A percentile compares a stretch with the other conserved stretches of the same genome.
These are phyloP conservation scores for Aspergillus mulundensis DNA, from an alignment of 495 filamentous ascomycete species.

Conservation along the genomic window DNA sequence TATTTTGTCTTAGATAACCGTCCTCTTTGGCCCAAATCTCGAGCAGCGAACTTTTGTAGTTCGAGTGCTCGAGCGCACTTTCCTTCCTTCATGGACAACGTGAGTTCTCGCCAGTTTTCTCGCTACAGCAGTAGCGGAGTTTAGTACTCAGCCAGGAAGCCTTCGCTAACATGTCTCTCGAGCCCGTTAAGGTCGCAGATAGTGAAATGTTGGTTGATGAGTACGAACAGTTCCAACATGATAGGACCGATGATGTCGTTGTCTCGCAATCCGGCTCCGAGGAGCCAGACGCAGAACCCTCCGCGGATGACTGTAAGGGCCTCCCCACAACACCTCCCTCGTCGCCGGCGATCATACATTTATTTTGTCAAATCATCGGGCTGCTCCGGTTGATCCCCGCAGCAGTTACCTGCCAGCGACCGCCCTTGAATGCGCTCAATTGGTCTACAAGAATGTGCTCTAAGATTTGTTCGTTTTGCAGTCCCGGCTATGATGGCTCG, in stretches of 20 bases:
- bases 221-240: constrained; percentile 67
- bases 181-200: constrained; percentile 35
- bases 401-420: neutral
- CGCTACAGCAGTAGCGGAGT: neutral
- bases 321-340: constrained; percentile 9
- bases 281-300: constrained; percentile 49
- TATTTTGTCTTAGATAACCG: constrained; percentile 2
- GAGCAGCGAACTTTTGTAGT: constrained; percentile 24
- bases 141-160: neutral
- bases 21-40: neutral
- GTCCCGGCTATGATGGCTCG: constrained; percentile 79
- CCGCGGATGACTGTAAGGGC: constrained; percentile 70
- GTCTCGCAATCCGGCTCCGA: constrained; percentile 67
- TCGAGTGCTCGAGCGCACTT: constrained; percentile 31
- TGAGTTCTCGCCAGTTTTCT: constrained; percentile 31
- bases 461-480: constrained; percentile 34
- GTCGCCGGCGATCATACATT: neutral
- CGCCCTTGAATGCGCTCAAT: neutral
- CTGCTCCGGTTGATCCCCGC: neutral
- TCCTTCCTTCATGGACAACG: constrained; percentile 46
- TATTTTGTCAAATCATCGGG: neutral
- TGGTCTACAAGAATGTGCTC: constrained; percentile 3
- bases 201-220: constrained; percentile 69
- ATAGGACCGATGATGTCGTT: constrained; percentile 79
- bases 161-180: constrained; percentile 8